phyloP scores from a whole-genome alignment of 1,139 yeast species.

The Taphrina deformans region DNA sequence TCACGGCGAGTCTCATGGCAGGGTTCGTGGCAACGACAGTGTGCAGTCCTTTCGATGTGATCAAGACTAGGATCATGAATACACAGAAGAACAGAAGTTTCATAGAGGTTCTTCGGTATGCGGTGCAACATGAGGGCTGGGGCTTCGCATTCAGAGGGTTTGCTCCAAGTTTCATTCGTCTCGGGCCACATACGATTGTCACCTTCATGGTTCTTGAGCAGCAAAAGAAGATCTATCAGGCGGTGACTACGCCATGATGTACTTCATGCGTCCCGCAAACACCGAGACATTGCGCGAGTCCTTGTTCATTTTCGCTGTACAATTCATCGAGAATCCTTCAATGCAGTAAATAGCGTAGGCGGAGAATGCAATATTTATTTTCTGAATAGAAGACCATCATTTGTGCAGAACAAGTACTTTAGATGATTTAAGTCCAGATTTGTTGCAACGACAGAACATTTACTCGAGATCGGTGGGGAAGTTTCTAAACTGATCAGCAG shows the following conservation, averaged over 20 bases:
- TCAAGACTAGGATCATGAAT: slow-evolving; percentile 85
- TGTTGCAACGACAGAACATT: too few species aligned
- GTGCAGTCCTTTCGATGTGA: slow-evolving; percentile 90
- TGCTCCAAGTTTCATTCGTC: slow-evolving; percentile 81
- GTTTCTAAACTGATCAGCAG: too few species aligned
- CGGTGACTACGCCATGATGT: not conserved
- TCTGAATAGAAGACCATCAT: not conserved
- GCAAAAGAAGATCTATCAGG: slow-evolving; percentile 25
- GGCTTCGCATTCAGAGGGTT: slow-evolving; percentile 59
- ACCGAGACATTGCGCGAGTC: too few species aligned
- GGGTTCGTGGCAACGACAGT: slow-evolving; percentile 87
- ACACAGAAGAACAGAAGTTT: slow-evolving; percentile 50
- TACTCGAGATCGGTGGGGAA: slow-evolving; percentile 32
- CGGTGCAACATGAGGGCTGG: slow-evolving; percentile 57
- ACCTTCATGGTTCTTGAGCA: slow-evolving; percentile 56
- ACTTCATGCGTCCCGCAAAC: too few species aligned
- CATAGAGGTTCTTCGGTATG: slow-evolving; percentile 53
- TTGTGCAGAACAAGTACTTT: not conserved
- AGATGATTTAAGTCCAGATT: too few species aligned
- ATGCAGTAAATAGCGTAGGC: not conserved
- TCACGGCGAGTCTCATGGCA: slow-evolving; percentile 71
- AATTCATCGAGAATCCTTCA: not conserved
- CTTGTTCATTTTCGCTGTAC: not conserved
- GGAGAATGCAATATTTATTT: not conserved
- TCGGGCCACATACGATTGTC: slow-evolving; percentile 87